Evolutionary conservation across 352 stramenopile genomes (phyloP).

Genomic region (Bremia lactucae): DNA sequence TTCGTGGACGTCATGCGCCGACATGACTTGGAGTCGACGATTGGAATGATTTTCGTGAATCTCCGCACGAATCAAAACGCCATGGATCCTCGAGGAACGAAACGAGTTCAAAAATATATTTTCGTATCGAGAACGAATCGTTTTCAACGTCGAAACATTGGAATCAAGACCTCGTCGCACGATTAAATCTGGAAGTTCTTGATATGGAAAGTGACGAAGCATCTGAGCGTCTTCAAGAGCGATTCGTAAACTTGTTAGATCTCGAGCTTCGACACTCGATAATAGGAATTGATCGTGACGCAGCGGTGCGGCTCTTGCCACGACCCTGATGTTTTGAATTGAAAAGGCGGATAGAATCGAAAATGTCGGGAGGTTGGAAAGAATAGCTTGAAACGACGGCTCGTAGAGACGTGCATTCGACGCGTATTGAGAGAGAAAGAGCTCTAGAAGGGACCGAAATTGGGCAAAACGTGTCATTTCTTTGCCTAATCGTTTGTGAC

Average conservation of each 20-base stretch:
- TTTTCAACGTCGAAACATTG: conserved; percentile 31
- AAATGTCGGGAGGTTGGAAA: conserved; percentile 39
- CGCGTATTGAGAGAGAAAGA: conserved; percentile 29
- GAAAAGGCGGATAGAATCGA: conserved; percentile 50
- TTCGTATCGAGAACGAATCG: conserved; percentile 41
- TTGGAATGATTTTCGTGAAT: conserved; percentile 4
- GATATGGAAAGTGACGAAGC: conserved; percentile 49
- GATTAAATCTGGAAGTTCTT: conserved; percentile 48
- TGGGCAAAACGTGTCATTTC: conserved; percentile 33
- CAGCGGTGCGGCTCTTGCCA: conserved; percentile 40
- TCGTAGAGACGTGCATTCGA: conserved; percentile 12
- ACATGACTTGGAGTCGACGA: conserved; percentile 30
- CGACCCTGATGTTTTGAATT: conserved; percentile 39
- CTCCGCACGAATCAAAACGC: conserved; percentile 37
- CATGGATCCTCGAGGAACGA: conserved; percentile 48
- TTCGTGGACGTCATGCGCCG: conserved; percentile 43
- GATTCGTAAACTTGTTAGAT: conserved; percentile 35
- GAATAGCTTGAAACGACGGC: conserved; percentile 6
- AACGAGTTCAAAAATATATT: conserved; percentile 50
- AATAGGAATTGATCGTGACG: conserved; percentile 28
- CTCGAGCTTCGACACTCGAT: conserved; percentile 34
- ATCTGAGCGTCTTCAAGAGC: conserved; percentile 38
- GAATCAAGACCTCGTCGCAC: conserved; percentile 32
- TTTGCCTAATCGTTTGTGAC: conserved; percentile 51
- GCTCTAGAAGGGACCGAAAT: conserved; percentile 46